These are phyloP conservation scores for Claviceps digitariae DNA, from an alignment of 2,329 filamentous ascomycete genomes.

Conservation along the genomic window DNA sequence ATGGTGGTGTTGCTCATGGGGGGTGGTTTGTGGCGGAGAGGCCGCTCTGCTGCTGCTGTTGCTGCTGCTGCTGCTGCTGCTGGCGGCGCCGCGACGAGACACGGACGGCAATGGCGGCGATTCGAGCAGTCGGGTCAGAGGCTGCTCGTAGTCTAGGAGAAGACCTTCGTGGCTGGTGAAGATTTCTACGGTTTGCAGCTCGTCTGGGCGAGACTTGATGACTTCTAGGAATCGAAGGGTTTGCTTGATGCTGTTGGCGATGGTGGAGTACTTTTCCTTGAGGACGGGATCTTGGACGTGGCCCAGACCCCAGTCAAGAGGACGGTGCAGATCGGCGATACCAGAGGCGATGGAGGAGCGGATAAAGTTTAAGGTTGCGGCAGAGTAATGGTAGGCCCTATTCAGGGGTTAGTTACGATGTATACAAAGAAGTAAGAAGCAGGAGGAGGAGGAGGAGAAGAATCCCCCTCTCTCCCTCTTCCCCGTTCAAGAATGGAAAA, in stretches of 20 bases:
- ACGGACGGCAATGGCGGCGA: constrained; percentile 36
- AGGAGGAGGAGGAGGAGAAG: no score
- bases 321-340: constrained; percentile 85
- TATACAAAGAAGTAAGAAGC: no score
- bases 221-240: constrained; percentile 90
- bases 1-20: no score
- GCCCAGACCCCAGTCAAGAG: constrained; percentile 87
- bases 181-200: constrained; percentile 83
- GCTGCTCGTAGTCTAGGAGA: constrained; percentile 86
- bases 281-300: constrained; percentile 76
- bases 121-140: constrained; percentile 63
- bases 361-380: constrained; percentile 88
- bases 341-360: constrained; percentile 72
- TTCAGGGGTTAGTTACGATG: background rate
- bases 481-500: no score
- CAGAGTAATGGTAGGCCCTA: constrained; percentile 88
- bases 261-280: constrained; percentile 73
- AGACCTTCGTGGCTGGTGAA: constrained; percentile 94
- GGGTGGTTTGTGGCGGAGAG: constrained; percentile 24
- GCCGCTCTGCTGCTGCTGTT: constrained; percentile 18
- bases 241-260: constrained; percentile 77
- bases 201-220: constrained; percentile 72
- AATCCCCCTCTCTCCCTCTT: no score
- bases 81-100: background rate
- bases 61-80: background rate